Percentiles rank a stretch among this genome's conserved stretches.
These are phyloP conservation scores for Penicillium concentricum DNA, from an alignment of 2,329 filamentous ascomycete genomes.

Conservation along the genomic window DNA sequence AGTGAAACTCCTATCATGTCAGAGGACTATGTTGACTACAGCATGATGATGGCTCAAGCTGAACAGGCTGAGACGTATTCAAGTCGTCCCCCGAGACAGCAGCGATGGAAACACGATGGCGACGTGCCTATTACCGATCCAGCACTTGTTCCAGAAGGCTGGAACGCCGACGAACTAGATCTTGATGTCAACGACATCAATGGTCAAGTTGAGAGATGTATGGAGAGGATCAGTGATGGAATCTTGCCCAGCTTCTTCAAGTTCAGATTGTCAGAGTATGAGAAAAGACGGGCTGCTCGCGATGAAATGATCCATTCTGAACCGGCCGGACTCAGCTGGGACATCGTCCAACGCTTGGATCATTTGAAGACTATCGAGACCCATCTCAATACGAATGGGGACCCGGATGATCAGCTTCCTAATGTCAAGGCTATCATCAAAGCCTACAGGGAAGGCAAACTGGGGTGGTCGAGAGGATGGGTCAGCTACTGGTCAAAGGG, in stretches of 20 bases:
- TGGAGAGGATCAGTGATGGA: not conserved
- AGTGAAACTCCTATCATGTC: not conserved
- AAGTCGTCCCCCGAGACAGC: not conserved
- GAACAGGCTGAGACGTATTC: not conserved
- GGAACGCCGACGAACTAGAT: not conserved
- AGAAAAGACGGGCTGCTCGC: not conserved
- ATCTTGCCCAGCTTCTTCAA: not conserved
- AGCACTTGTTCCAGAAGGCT: not conserved
- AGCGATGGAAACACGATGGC: not conserved
- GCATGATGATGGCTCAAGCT: not conserved
- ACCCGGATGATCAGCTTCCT: slow-evolving; percentile 3
- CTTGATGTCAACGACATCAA: not conserved
- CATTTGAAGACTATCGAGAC: not conserved
- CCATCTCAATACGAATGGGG: not conserved
- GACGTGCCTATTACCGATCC: not conserved
- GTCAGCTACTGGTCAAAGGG: slow-evolving; percentile 13
- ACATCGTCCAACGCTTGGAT: not conserved
- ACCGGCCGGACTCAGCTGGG: not conserved
- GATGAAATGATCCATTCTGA: not conserved
- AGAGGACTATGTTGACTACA: not conserved
- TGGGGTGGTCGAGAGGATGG: slow-evolving; percentile 1
- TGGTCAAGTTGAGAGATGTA: not conserved
- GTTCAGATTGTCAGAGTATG: not conserved
- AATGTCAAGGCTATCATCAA: not conserved
- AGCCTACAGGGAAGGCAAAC: not conserved